A percentile compares a stretch with the other conserved stretches of the same genome.
phyloP scores from a whole-genome alignment of 805 yeast genomes.

The Ogataea angusta region DNA sequence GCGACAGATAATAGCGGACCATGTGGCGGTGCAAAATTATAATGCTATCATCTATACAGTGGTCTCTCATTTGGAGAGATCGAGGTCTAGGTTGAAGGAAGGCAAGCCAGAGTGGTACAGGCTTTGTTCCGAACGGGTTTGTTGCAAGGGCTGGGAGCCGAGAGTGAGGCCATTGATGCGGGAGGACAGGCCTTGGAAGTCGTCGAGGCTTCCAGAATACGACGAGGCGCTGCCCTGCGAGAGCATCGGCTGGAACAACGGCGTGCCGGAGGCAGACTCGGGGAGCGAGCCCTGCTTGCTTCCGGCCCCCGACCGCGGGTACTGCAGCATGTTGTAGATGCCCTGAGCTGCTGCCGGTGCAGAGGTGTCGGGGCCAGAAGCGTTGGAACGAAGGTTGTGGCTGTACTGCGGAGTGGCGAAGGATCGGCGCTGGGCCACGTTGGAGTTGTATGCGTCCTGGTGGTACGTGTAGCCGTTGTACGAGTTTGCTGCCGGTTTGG shows the following conservation, averaged over 20 bases:
- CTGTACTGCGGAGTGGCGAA: constrained; percentile 9
- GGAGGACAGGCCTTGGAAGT: constrained; percentile 17
- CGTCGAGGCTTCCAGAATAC: constrained; percentile 14
- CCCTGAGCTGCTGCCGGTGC: constrained; percentile 3
- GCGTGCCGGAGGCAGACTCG: constrained; percentile 15
- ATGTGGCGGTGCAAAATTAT: constrained; percentile 8
- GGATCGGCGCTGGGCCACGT: constrained; percentile 4
- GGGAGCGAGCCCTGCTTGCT: constrained; percentile 16
- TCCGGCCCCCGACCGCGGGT: constrained; percentile 11
- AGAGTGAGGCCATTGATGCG: constrained; percentile 23
- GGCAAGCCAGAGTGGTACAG: constrained; percentile 2
- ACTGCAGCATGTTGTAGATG: background rate
- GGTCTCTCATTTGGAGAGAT: constrained; percentile 2
- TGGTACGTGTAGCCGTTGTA: constrained; percentile 1
- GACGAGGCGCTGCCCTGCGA: constrained; percentile 15
- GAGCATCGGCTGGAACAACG: constrained; percentile 19
- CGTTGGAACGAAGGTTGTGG: constrained; percentile 10
- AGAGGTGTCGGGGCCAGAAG: constrained; percentile 8
- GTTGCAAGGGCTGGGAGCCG: constrained; percentile 9
- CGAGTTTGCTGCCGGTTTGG: constrained; percentile 37
- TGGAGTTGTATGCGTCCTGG: constrained; percentile 5
- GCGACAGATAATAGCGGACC: constrained; percentile 3
- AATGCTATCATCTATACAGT: constrained; percentile 2
- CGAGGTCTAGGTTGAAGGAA: constrained; percentile 4
- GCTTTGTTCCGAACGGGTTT: background rate